Evolutionary conservation across 495 filamentous ascomycete species (phyloP).

Genomic region (Tuber melanosporum): DNA sequence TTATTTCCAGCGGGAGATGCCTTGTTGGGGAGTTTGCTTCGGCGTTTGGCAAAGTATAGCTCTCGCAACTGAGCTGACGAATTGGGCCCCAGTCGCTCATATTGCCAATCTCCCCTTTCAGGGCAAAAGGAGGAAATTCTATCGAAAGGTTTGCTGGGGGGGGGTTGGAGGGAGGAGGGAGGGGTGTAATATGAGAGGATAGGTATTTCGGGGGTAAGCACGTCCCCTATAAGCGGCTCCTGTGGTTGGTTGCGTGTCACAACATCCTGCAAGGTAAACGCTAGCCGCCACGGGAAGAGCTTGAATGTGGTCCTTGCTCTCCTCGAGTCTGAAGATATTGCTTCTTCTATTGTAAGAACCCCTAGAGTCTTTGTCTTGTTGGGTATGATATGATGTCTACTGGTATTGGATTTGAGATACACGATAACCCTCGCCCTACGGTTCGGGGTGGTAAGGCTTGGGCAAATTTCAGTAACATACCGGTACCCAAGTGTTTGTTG

Average conservation of each 20-base stretch:
- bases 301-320: neutral
- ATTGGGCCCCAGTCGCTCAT: neutral
- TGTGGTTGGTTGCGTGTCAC: neutral
- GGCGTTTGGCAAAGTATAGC: neutral
- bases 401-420: neutral
- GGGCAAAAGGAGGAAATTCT: neutral
- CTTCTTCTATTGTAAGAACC: neutral
- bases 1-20: slow-evolving; percentile 22
- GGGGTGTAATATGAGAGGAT: neutral
- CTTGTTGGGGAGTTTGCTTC: slow-evolving; percentile 4
- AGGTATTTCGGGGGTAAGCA: neutral
- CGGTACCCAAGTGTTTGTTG: neutral
- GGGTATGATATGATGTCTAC: neutral
- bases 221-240: neutral
- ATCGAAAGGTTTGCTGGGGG: neutral
- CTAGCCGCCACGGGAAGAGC: neutral
- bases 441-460: neutral
- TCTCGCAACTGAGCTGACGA: neutral
- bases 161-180: neutral
- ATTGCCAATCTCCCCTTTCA: neutral
- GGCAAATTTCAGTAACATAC: neutral
- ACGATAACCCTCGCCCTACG: neutral
- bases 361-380: neutral
- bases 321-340: neutral
- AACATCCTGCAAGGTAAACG: neutral